A percentile compares a stretch with the other conserved stretches of the same genome.
Conservation (phyloP, 371 early-diverging fungal genomes). For the Actinomortierella ambigua region DNA sequence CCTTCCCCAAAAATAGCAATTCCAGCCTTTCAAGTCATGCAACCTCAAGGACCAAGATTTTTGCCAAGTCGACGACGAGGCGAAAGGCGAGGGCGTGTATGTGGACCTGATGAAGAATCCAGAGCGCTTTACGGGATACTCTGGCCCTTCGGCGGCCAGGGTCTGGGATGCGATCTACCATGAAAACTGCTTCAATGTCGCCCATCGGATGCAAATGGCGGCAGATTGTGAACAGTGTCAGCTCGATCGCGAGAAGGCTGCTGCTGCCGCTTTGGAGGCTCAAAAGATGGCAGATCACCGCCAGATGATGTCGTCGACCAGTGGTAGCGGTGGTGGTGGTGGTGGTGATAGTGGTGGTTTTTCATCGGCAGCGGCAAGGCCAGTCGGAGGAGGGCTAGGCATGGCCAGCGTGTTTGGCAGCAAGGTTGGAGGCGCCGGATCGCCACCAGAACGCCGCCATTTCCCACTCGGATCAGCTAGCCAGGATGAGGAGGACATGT, state of each 20-base stretch:
- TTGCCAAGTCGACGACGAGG: constrained; percentile 87
- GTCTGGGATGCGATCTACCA: constrained; percentile 94
- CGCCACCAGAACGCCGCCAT: constrained; percentile 3
- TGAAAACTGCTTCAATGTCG: constrained; percentile 91
- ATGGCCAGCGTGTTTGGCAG: constrained; percentile 46
- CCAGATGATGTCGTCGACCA: constrained; percentile 1
- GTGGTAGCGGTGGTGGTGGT: constrained; percentile 4
- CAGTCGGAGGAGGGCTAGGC: not conserved
- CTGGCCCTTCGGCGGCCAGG: constrained; percentile 81
- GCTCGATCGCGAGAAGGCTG: constrained; percentile 4
- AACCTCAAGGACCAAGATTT: constrained; percentile 83
- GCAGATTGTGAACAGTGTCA: constrained; percentile 17
- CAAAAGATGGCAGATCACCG: too few species aligned
- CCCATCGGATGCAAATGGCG: constrained; percentile 52
- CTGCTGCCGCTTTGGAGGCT: not conserved
- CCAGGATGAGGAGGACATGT: constrained; percentile 55
- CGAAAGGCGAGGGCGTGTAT: constrained; percentile 75
- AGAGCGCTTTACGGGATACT: constrained; percentile 95
- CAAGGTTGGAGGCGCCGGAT: constrained; percentile 41
- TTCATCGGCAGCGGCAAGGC: not conserved
- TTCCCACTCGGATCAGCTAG: not conserved
- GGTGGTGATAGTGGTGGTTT: not conserved
- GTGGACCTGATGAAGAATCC: constrained; percentile 89
- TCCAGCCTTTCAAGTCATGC: constrained; percentile 62
- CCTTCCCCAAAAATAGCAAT: constrained; percentile 34